Evolutionary conservation across 495 filamentous ascomycete genomes (phyloP).

Genomic region (Chaetomium cochliodes): DNA sequence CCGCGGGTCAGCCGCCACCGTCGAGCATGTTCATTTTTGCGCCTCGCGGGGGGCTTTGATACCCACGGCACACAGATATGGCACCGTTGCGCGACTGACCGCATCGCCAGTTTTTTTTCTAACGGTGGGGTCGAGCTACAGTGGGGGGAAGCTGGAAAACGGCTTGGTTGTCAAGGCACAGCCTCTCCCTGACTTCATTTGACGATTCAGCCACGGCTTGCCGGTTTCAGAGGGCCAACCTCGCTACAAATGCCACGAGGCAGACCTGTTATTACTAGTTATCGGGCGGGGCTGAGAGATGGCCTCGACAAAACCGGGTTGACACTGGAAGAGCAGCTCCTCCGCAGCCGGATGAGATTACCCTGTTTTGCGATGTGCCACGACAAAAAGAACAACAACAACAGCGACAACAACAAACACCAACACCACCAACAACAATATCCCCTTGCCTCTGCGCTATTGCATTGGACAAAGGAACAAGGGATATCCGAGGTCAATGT

Average conservation of each 20-base stretch:
- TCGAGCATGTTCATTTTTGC: not conserved
- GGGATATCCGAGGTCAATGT: not conserved
- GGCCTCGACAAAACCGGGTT: not conserved
- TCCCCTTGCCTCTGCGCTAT: too few species aligned
- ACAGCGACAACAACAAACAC: not conserved
- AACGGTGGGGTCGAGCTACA: not conserved
- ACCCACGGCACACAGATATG: not conserved
- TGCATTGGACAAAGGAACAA: not conserved
- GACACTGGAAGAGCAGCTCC: not conserved
- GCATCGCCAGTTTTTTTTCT: not conserved
- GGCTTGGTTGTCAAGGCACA: not conserved
- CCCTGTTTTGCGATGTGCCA: slow-evolving; percentile 1
- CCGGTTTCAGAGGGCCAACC: not conserved
- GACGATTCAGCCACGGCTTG: not conserved
- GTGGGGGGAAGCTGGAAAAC: not conserved
- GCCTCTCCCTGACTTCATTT: not conserved
- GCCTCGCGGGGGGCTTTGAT: not conserved
- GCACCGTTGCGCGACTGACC: not conserved
- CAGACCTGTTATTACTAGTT: not conserved
- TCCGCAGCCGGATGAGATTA: not conserved
- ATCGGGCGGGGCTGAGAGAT: not conserved
- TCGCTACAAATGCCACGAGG: slow-evolving; percentile 1
- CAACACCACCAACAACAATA: not conserved
- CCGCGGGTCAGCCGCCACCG: slow-evolving; percentile 15
- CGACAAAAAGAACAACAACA: not conserved